Evolutionary conservation across 129 eudicot species (phyloP), one percentile per base, ranked within the genome.

Genomic region (Saussurea involucrata): DNA sequence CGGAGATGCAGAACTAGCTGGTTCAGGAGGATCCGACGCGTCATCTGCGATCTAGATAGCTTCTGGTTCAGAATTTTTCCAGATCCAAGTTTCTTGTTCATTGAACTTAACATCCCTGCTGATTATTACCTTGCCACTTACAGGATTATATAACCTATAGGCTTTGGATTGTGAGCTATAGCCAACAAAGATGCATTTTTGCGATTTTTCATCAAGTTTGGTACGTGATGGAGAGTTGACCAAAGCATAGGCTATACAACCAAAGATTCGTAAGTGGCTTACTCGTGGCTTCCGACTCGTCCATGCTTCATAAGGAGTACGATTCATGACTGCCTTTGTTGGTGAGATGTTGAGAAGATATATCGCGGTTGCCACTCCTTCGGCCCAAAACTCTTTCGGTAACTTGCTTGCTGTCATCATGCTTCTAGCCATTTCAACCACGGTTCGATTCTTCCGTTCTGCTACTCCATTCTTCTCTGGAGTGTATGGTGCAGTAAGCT

Each of bases 171-270:
- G 53, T 8, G 15, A 42, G 5, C 4, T 42, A 4, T 42, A 42
- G 15, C 53, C 53, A 42, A 42, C 53, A 42, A 60, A 60, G 27
- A 60, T n/a, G 65, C 65, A 58, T 13, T 15, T 58, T 33, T 33
- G 37, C 37, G 37, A 33, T 33, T 33, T 33, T 33, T 63, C 9
- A 63, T 63, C 68, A 24, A 63, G 33, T 63, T 63, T 63, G 9
- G 3, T 27, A 24, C 68, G 68, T 21, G 31, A 63, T 63, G 9
- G 2, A 24, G 68, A 63, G 2, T 18, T 21, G 11, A 20, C 68
- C 29, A 63, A 63, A 63, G 68, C 68, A 63, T 63, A 63, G 33
- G 68, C 68, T 63, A 63, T 63, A 63, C 68, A 63, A 63, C 68
- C 68, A 63, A 63, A 63, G 28, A 20, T 24, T 24, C 12, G 25